These are phyloP conservation scores for Saccharomycopsis lassenensis DNA, from an alignment of 805 yeast species.

Conservation along the genomic window DNA sequence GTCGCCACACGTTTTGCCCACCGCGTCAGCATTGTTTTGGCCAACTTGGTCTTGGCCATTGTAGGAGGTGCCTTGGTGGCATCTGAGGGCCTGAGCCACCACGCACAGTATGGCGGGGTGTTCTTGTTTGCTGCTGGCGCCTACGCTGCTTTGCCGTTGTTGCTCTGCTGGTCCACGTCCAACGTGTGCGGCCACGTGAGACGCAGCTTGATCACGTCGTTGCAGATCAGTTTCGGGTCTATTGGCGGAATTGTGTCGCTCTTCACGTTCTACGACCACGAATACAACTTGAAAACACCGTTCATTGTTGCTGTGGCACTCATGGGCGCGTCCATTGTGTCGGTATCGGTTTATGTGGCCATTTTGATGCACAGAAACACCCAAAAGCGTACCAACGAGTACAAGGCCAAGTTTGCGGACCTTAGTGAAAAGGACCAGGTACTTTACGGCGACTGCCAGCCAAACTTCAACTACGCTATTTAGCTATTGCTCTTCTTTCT, in stretches of 20 bases:
- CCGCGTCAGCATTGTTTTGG: conserved; percentile 31
- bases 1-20: conserved; percentile 45
- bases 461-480: conserved; percentile 11
- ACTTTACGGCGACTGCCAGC: conserved; percentile 10
- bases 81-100: conserved; percentile 17
- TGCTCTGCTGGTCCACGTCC: conserved; percentile 47
- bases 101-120: conserved; percentile 46
- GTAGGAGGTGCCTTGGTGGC: conserved; percentile 41
- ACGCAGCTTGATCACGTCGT: conserved; percentile 45
- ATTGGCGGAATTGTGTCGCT: conserved; percentile 51
- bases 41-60: conserved; percentile 30
- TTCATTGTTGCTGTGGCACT: conserved; percentile 5
- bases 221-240: conserved; percentile 61
- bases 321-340: not conserved
- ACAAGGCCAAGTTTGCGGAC: conserved; percentile 6
- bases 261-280: conserved; percentile 5
- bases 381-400: conserved; percentile 7
- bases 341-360: conserved; percentile 2
- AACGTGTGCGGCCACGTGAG: conserved; percentile 40
- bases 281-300: conserved; percentile 5
- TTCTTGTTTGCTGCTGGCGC: conserved; percentile 43
- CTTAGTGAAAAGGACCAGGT: conserved; percentile 2
- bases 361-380: conserved; percentile 3
- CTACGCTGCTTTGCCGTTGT: conserved; percentile 55
- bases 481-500: too few relatives aligned